Base-by-base conservation (phyloP, 495 filamentous ascomycete genomes). In the Podospora bellae-mahoneyi region DNA sequence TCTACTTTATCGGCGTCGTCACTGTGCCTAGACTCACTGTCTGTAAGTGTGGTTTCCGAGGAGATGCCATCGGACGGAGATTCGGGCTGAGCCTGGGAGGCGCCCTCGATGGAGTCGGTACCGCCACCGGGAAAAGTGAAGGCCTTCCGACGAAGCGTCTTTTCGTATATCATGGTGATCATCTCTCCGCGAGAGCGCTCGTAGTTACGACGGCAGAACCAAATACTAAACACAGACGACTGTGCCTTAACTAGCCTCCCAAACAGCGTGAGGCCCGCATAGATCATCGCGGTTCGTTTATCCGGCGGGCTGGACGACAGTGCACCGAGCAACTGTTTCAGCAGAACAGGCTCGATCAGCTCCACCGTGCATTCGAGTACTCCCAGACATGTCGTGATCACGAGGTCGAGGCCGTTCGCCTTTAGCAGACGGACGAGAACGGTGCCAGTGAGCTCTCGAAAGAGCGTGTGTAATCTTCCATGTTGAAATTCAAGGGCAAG, bases 111-210 rank as follows among this genome's bases (percentile, higher is more conserved):
- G 10, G 59, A 44, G 4, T 65, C 56, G 23, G 59, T 60, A 63
- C 1, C 61, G 2, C 64, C 64, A 68, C 69, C 82, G 59, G 78
- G 78, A 32, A 83, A 74, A 9, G 87, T 86, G 65, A 91, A 84
- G 0, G 91, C 85, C 77, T 94, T 94, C 39, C 92, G 80, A 5
- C 87, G 85, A 9, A 95, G 77, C 0, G 91, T 92, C 78, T 96
- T 96, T 74, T 93, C 91, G 66, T 93, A 93, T 28, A 95, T 81
- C 86, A 92, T 93, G 65, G 91, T 94, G 62, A 96, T 89, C 87
- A 94, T 88, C 74, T 94, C 92, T 9, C 92, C 92, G 57, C 92
- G 81, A 5, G 90, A 91, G 62, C 92, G 81, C 72, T 96, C 92
- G 71, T 94, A 96, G 66, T 63, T 68, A 53, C 92, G 84, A 61